Base-by-base conservation (phyloP, 768 basidiomycete species). In the Amanita pseudoporphyria region DNA sequence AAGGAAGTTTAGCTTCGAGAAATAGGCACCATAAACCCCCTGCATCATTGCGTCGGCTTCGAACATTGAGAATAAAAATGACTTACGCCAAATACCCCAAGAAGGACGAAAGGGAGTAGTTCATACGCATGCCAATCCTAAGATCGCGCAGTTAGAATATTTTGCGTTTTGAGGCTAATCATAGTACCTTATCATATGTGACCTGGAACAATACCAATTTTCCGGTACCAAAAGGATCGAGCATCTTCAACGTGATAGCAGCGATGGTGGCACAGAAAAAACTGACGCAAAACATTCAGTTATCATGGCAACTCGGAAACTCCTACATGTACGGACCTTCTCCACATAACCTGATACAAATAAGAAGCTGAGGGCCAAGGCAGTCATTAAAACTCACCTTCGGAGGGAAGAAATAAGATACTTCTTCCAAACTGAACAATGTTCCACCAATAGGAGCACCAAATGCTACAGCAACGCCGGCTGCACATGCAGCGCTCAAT, bases 251-350 rank as follows among this genome's bases (percentile, higher is more conserved):
- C 0, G 95, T 95, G 57, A 97, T 85, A 1, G 95, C 95, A 2
- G 96, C 96, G 56, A 98, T 89, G 77, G 98, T 83, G 1, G 96
- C 96, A 61, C 96, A 98, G 64, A 99, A 94, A 69, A 99, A 99
- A 59, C 91, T 95, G 60, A 47, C 51, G 33, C 14, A 43, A 18
- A 44, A 47, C 49, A 40, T 44, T 62, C 30, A 68, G 60, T 13
- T 60, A 61, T 21, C 64, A 54, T 61, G 26, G 26, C 64, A 19
- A 65, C 41, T 30, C 41, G 47, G 52, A 30, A 24, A 7, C 1
- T 26, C 21, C 10, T 41, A n/a, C 3, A 24, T 22, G 26, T 45
- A 54, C 64, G 41, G 59, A 90, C 90, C 88, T 88, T 70, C 92
- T 72, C 89, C 90, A 95, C 90, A 97, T 92, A 48, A 87, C 85